A percentile compares a stretch with the other conserved stretches of the same genome.
phyloP scores from a whole-genome alignment of 805 yeast genomes.

The Yamadazyma akitaensis region DNA sequence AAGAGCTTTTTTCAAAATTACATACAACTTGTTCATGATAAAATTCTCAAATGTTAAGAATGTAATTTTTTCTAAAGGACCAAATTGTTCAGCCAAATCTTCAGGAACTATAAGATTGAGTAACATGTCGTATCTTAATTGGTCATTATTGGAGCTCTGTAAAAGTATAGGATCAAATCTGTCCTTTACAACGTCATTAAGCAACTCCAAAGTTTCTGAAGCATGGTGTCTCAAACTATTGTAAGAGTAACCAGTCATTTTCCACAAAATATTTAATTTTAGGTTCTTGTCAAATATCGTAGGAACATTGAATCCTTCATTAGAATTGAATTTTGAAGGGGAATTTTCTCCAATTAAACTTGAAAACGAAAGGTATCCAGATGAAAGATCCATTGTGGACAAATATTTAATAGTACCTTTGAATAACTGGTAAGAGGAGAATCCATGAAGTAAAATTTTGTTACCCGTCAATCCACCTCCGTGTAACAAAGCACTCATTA shows the following conservation, averaged over 20 bases:
- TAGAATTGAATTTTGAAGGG: slow-evolving; percentile 41
- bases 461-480: slow-evolving; percentile 81
- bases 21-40: slow-evolving; percentile 57
- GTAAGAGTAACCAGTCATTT: slow-evolving; percentile 70
- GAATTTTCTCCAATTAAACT: slow-evolving; percentile 48
- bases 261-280: slow-evolving; percentile 78
- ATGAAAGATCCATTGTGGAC: slow-evolving; percentile 71
- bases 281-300: slow-evolving; percentile 72
- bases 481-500: slow-evolving; percentile 76
- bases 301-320: slow-evolving; percentile 67
- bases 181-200: slow-evolving; percentile 79
- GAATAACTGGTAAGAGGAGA: slow-evolving; percentile 89
- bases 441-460: slow-evolving; percentile 78
- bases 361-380: slow-evolving; percentile 67
- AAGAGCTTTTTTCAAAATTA: slow-evolving; percentile 54
- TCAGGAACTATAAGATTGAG: slow-evolving; percentile 51
- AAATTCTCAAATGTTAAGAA: slow-evolving; percentile 68
- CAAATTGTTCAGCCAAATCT: slow-evolving; percentile 46
- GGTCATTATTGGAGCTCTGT: slow-evolving; percentile 49
- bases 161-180: slow-evolving; percentile 78
- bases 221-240: slow-evolving; percentile 63
- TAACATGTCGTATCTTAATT: slow-evolving; percentile 64
- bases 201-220: slow-evolving; percentile 56
- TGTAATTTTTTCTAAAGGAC: slow-evolving; percentile 68
- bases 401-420: slow-evolving; percentile 81